These are phyloP conservation scores for Pseudoscleropodium purum DNA, from an alignment of 225 moss, liverwort and hornwort species.

Conservation along the genomic window DNA sequence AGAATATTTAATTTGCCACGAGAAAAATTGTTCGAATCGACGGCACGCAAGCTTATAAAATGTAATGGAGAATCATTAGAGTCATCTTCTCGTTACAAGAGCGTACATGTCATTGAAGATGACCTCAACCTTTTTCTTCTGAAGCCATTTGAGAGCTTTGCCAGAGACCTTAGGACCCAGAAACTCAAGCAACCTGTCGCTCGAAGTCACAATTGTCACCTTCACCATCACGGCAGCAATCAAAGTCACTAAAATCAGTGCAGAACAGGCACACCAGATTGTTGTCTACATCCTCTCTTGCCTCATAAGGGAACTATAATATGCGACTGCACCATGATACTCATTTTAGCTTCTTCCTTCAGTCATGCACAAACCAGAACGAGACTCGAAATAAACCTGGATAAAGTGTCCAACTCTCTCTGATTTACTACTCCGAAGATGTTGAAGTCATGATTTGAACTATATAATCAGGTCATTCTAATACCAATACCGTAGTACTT, in stretches of 20 bases:
- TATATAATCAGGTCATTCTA: not conserved
- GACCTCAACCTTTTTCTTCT: slow-evolving; percentile 36
- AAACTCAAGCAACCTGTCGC: slow-evolving; percentile 47
- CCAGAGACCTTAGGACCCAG: slow-evolving; percentile 32
- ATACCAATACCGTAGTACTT: not conserved
- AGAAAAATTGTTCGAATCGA: not conserved
- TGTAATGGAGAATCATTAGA: not conserved
- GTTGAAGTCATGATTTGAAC: not conserved
- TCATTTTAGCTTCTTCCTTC: not conserved
- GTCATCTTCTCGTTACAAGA: not conserved
- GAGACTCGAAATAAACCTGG: not conserved
- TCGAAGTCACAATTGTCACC: slow-evolving; percentile 50
- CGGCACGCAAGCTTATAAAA: not conserved
- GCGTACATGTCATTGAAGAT: slow-evolving; percentile 48
- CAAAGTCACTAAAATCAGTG: not conserved
- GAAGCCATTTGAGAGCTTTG: slow-evolving; percentile 43
- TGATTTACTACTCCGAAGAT: not conserved
- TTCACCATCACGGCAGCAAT: slow-evolving; percentile 12
- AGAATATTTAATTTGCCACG: not conserved
- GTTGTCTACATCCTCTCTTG: not conserved
- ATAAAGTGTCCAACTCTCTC: not conserved
- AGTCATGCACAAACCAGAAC: not conserved
- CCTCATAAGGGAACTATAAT: not conserved
- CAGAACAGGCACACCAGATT: not conserved
- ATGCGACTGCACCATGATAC: not conserved